These are phyloP conservation scores for Daldinia caldariorum DNA, from an alignment of 495 filamentous ascomycete species.

Conservation along the genomic window DNA sequence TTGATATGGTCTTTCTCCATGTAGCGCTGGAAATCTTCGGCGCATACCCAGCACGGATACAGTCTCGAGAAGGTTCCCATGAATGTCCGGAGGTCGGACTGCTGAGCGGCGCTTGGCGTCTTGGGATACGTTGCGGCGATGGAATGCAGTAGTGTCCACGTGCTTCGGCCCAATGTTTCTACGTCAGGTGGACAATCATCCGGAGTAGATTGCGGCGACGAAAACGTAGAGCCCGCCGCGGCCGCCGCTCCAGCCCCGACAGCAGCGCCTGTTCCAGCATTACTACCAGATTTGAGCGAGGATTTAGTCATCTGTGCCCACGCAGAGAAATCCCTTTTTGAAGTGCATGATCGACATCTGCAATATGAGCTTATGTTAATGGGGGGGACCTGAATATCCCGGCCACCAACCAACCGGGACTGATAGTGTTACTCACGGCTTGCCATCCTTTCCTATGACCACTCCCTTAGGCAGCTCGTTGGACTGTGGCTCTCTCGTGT, in stretches of 20 bases:
- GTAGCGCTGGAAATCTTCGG: conserved; percentile 88
- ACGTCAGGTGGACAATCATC: conserved; percentile 82
- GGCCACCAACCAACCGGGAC: neutral
- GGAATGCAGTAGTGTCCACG: conserved; percentile 93
- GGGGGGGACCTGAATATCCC: conserved; percentile 7
- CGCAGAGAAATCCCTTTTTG: conserved; percentile 71
- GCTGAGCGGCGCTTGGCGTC: conserved; percentile 69
- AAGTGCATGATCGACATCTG: conserved; percentile 91
- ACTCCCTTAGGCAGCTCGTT: conserved; percentile 76
- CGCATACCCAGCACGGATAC: conserved; percentile 96
- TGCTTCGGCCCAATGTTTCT: conserved; percentile 80
- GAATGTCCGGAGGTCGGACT: conserved; percentile 80
- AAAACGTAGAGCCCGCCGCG: conserved; percentile 46
- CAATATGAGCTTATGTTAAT: conserved; percentile 26
- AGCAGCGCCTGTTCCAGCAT: conserved; percentile 42
- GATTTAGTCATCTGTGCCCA: conserved; percentile 71
- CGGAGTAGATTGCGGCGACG: conserved; percentile 40
- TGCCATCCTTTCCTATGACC: conserved; percentile 90
- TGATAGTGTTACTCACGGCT: conserved; percentile 73
- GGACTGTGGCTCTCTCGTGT: conserved; percentile 47
- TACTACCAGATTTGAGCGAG: conserved; percentile 58
- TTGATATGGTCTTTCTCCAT: conserved; percentile 77
- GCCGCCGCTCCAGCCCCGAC: conserved; percentile 43
- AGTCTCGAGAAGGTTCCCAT: conserved; percentile 79
- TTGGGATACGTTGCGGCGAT: conserved; percentile 88